Evolutionary conservation across 2,329 filamentous ascomycete genomes (phyloP), one percentile per base, ranked within the genome.

Genomic region (Bertia moriformis): DNA sequence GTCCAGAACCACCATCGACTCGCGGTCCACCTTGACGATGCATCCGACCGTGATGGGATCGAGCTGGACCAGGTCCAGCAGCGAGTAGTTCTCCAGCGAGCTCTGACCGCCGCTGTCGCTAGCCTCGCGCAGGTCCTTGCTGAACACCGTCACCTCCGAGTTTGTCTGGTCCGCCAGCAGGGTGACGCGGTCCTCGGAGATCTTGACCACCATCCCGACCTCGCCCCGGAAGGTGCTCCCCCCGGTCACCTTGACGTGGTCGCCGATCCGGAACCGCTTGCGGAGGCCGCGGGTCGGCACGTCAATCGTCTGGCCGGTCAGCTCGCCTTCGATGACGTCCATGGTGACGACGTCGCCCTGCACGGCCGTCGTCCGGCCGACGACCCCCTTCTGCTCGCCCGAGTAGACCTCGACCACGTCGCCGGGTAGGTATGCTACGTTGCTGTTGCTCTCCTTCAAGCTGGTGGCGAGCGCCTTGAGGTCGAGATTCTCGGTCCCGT

Each of bases 171-270:
- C 91, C 37, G 85, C 93, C 47, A 98, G 66, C 46, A 98, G 67
- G 1, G 91, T 96, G 42, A 98, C 87, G 30, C 84, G 79, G 56
- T 98, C 91, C 43, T 93, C 86, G 38, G 77, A 81, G 47, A 95
- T 91, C 56, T 86, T 85, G 47, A 96, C 87, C 39, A 98, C 88
- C 74, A 95, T 93, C 58, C 91, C 91, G 36, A 96, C 83, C 61
- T 98, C 91, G 49, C 95, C 91, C 40, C 84, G 78, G 57, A 89
- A 96, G 49, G 86, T 83, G 62, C 88, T 94, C 29, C 88, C 89
- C 40, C 91, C 89, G 54, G 95, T 93, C 48, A 98, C 91, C 65
- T 96, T 96, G 65, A 98, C 91, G 54, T 98, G 91, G 52, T 98
- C 91, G 66, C 91, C 91, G 44, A 88, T 73, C 46, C 73, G 78